Evolutionary conservation across 345 rosid species (phyloP), one percentile per base, ranked within the genome.

Genomic region (Atalantia buxifolia): DNA sequence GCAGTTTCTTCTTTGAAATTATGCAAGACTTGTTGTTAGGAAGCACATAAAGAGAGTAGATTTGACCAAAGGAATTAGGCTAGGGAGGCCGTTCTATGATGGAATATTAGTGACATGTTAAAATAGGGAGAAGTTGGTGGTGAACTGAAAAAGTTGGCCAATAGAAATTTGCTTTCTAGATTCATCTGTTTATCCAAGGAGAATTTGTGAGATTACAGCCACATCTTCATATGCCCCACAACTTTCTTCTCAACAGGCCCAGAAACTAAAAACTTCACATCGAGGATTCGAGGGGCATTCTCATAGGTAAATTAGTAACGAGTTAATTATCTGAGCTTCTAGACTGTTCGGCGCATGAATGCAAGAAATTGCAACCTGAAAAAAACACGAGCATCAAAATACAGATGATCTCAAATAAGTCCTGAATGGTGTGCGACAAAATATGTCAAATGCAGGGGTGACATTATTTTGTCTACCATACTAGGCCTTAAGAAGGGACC

Each of bases 121-220:
- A 59, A 78, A 72, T 74, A 40, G 65, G 3, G 59, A 48, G 2
- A 5, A 7, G 40, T 2, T 42, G 28, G 67, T 38, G 35, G 70
- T 82, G 38, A 13, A 42, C 16, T 42, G 50, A 24, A 77, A 74
- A 12, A 62, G 76, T 75, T 65, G 75, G 53, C 87, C 87, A 86
- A 82, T 85, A 77, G 81, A 79, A 79, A 71, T 71, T 59, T 67
- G 84, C 42, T 33, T 31, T 84, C 56, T 78, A 35, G 95, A 92
- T 89, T 88, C 77, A 82, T 76, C 74, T 80, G 90, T 92, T 92
- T 1, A 92, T 88, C 95, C 90, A 59, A 53, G 69, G 81, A 77
- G 81, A 50, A 72, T 42, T 22, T 80, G 85, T 28, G 48, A 65
- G 81, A 56, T 81, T 38, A 71, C 55, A 72, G 76, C 89, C 93